Percentiles rank a stretch among this genome's conserved stretches.
Evolutionary conservation across 192 early-diverging fungal species (phyloP).

Genomic region (Anaeromyces robustus): DNA sequence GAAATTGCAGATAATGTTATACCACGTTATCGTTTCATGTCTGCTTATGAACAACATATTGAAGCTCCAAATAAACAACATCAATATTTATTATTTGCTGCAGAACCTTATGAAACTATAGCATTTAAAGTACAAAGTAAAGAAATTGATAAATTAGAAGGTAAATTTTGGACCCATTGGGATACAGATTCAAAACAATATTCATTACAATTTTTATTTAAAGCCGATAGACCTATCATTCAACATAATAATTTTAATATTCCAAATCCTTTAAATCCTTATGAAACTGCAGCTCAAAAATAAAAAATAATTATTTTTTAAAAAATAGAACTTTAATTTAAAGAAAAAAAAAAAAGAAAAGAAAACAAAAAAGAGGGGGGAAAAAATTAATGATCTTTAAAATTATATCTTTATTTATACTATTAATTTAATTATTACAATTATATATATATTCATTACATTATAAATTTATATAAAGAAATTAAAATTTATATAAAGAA

Average conservation of each 20-base stretch:
- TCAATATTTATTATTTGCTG: conserved; percentile 90
- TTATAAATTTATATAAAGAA: no score
- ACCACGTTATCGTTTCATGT: conserved; percentile 91
- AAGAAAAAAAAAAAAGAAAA: no score
- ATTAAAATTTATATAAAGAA: no score
- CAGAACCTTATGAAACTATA: conserved; percentile 89
- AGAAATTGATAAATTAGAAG: conserved; percentile 76
- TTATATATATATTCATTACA: no score
- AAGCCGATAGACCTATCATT: conserved; percentile 19
- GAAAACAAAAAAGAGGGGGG: no score
- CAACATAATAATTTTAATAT: neutral
- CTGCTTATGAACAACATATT: conserved; percentile 82
- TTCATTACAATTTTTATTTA: conserved; percentile 86
- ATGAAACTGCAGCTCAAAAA: neutral
- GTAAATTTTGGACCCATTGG: conserved; percentile 88
- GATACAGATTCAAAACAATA: conserved; percentile 77
- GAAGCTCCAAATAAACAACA: conserved; percentile 72
- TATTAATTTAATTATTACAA: no score
- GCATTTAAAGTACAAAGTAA: conserved; percentile 85
- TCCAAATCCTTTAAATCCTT: neutral
- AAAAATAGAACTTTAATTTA: no score
- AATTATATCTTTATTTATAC: no score
- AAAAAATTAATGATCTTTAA: no score
- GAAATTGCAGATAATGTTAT: conserved; percentile 63
- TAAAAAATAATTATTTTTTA: neutral